Percentiles rank a stretch among this genome's conserved stretches.
Conservation (phyloP, 2,329 filamentous ascomycete species). For the Rhytidhysteron rufulum region DNA sequence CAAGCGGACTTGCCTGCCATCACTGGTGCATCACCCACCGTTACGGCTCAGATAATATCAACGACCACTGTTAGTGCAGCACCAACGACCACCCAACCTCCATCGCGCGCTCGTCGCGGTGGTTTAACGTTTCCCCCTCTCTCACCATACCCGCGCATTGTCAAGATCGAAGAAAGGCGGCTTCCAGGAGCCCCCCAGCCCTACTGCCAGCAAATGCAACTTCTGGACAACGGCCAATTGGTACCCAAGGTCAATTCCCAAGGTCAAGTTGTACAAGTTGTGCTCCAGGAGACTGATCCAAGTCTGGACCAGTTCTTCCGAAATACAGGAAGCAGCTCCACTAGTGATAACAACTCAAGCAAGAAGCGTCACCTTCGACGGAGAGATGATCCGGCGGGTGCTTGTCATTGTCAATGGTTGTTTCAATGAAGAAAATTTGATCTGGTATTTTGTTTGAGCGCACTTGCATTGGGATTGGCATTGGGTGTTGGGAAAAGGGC, state of each 20-base stretch:
- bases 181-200: conserved; percentile 46
- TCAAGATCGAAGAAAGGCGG: conserved; percentile 65
- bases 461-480: too few species aligned
- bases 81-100: conserved; percentile 11
- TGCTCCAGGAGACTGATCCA: conserved; percentile 41
- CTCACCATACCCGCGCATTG: conserved; percentile 51
- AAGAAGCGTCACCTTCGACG: conserved; percentile 10
- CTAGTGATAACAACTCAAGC: conserved; percentile 5
- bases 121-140: conserved; percentile 24
- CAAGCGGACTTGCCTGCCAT: conserved; percentile 5
- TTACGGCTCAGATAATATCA: conserved; percentile 1
- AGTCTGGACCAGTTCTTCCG: conserved; percentile 21
- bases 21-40: background rate
- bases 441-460: background rate
- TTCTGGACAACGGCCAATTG: conserved; percentile 50
- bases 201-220: conserved; percentile 63
- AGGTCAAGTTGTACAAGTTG: conserved; percentile 33
- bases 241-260: conserved; percentile 30
- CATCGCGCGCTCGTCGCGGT: conserved; percentile 7
- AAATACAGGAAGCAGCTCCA: background rate
- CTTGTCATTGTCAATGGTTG: conserved; percentile 39
- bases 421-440: conserved; percentile 22
- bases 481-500: too few species aligned
- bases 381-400: conserved; percentile 25
- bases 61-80: conserved; percentile 13